Evolutionary conservation across 192 early-diverging fungal species (phyloP).

Genomic region (Mortierella antarctica): DNA sequence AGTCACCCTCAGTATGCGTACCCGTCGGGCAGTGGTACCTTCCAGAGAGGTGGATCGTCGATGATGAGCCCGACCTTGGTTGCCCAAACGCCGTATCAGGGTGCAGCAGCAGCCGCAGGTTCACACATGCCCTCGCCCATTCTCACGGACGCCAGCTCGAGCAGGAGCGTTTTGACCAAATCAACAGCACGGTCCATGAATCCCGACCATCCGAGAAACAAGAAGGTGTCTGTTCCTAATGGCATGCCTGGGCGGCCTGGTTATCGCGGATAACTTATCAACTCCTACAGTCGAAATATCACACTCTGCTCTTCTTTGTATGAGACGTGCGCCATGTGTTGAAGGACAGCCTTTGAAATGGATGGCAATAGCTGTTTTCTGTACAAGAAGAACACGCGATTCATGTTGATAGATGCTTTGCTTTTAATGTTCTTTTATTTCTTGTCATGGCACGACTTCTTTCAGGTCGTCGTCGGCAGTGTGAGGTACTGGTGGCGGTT

Average conservation of each 20-base stretch:
- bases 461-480: too few species aligned
- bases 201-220: conserved; percentile 5
- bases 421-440: not conserved
- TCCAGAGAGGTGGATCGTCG: not conserved
- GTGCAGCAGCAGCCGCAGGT: not conserved
- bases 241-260: conserved; percentile 1
- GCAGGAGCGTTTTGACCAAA: not conserved
- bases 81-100: not conserved
- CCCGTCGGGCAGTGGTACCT: too few species aligned
- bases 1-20: not conserved
- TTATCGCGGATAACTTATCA: not conserved
- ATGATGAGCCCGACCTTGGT: not conserved
- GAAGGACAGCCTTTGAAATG: too few species aligned
- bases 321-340: too few species aligned
- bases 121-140: conserved; percentile 5
- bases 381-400: too few species aligned
- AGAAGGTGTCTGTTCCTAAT: not conserved
- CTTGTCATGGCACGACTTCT: not conserved
- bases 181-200: conserved; percentile 1
- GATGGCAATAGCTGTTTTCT: too few species aligned
- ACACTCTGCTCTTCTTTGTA: too few species aligned
- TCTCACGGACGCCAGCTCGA: not conserved
- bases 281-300: too few species aligned
- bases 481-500: too few species aligned
- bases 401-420: not conserved